These are phyloP conservation scores for Cystoderma amianthinum DNA, from an alignment of 768 basidiomycete genomes.

Conservation along the genomic window DNA sequence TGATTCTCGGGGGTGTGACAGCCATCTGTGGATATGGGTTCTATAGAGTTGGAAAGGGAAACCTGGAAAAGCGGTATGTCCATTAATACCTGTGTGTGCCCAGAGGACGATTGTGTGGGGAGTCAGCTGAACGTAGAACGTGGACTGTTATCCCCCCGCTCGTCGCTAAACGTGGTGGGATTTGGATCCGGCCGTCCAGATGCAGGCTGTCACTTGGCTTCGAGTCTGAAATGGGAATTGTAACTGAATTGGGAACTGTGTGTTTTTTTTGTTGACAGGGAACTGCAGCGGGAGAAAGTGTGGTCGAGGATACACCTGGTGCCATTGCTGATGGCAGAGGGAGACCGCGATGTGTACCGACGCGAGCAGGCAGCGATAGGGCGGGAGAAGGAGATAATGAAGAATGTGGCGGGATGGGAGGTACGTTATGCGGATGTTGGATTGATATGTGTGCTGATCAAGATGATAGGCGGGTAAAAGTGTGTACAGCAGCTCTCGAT, in stretches of 20 bases:
- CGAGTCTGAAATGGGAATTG: constrained; percentile 33
- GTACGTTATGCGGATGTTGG: constrained; percentile 30
- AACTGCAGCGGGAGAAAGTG: constrained; percentile 85
- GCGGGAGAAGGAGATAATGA: constrained; percentile 90
- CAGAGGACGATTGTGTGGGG: constrained; percentile 3
- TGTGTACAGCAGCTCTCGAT: constrained; percentile 76
- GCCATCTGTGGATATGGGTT: constrained; percentile 87
- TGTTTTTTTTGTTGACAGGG: constrained; percentile 47
- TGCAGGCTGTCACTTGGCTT: constrained; percentile 13
- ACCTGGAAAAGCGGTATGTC: constrained; percentile 89
- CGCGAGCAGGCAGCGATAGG: constrained; percentile 70
- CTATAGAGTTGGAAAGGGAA: constrained; percentile 86
- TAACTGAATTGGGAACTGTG: constrained; percentile 33
- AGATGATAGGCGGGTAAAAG: constrained; percentile 69
- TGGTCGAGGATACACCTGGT: constrained; percentile 96
- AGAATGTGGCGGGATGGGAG: constrained; percentile 90
- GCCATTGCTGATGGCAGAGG: constrained; percentile 87
- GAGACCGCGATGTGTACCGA: constrained; percentile 85
- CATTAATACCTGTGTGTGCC: constrained; percentile 3
- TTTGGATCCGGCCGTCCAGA: constrained; percentile 56
- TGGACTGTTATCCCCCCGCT: constrained; percentile 53
- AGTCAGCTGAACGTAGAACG: constrained; percentile 67
- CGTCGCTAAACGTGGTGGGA: constrained; percentile 61
- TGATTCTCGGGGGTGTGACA: constrained; percentile 81
- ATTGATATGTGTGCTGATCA: constrained; percentile 6